Conservation (phyloP, 2,329 filamentous ascomycete genomes). For the Lasiodiplodia sp. region DNA sequence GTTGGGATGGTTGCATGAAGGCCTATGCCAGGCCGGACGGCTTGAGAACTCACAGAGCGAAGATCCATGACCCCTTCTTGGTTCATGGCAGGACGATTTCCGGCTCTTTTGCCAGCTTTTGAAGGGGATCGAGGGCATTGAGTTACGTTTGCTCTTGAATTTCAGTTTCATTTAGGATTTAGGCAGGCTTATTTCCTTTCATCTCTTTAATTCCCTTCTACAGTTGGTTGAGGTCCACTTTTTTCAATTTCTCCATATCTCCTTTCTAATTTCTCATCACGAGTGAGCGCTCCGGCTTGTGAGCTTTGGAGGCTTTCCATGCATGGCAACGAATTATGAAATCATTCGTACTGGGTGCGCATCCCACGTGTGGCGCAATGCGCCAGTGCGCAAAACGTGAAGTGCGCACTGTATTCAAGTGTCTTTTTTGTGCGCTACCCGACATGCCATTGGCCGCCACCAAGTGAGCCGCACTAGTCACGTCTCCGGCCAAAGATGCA, state of each 20-base stretch:
- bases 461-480: neutral
- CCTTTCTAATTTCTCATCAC: neutral
- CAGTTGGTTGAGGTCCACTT: neutral
- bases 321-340: neutral
- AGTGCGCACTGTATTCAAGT: neutral
- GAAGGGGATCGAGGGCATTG: neutral
- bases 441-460: neutral
- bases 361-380: neutral
- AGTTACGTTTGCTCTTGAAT: neutral
- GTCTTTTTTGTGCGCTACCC: neutral
- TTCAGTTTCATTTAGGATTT: neutral
- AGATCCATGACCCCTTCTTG: neutral
- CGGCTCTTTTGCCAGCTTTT: neutral
- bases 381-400: neutral
- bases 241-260: neutral
- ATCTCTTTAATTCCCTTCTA: neutral
- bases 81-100: neutral
- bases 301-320: neutral
- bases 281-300: too few relatives aligned
- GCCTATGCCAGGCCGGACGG: neutral
- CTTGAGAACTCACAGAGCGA: neutral
- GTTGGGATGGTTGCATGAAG: too few relatives aligned
- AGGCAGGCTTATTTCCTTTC: neutral
- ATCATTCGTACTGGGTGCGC: neutral
- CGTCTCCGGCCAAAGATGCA: neutral